phyloP scores from a whole-genome alignment of 345 rosid species.

The Brassica rapa region DNA sequence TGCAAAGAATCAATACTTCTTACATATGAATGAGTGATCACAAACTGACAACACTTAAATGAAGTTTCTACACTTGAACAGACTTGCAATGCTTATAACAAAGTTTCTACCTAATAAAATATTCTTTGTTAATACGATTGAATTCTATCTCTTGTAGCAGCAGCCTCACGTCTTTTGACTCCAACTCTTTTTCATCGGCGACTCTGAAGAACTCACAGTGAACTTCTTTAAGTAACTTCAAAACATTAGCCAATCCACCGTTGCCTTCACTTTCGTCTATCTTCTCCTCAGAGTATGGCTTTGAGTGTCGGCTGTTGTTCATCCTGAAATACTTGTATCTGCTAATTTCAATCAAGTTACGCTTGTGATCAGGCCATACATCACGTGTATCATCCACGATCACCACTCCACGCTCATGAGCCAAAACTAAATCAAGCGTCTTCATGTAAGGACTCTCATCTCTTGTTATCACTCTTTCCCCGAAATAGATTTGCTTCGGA shows the following conservation, averaged over 20 bases:
- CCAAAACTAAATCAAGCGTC: slow-evolving; percentile 22
- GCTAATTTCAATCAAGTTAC: slow-evolving; percentile 32
- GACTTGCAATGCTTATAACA: background rate
- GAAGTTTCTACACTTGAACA: background rate
- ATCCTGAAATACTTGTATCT: slow-evolving; percentile 48
- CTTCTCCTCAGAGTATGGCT: slow-evolving; percentile 7
- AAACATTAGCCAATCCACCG: slow-evolving; percentile 6
- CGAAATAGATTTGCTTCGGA: slow-evolving; percentile 4
- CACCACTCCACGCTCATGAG: slow-evolving; percentile 12
- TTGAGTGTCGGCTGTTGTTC: slow-evolving; percentile 34
- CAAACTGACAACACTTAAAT: background rate
- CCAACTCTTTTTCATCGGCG: background rate
- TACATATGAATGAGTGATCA: background rate
- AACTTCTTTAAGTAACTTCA: background rate
- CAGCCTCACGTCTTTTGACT: background rate
- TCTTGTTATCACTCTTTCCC: slow-evolving; percentile 4
- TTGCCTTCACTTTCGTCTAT: slow-evolving; percentile 13
- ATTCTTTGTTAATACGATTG: background rate
- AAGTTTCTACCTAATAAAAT: background rate
- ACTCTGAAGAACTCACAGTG: slow-evolving; percentile 10
- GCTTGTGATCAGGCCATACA: background rate
- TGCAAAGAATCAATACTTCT: background rate
- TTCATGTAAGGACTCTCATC: slow-evolving; percentile 2
- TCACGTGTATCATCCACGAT: slow-evolving; percentile 15
- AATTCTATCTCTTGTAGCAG: background rate